Evolutionary conservation across 345 rosid genomes (phyloP), one percentile per base, ranked within the genome.

Genomic region (Brassica juncea): DNA sequence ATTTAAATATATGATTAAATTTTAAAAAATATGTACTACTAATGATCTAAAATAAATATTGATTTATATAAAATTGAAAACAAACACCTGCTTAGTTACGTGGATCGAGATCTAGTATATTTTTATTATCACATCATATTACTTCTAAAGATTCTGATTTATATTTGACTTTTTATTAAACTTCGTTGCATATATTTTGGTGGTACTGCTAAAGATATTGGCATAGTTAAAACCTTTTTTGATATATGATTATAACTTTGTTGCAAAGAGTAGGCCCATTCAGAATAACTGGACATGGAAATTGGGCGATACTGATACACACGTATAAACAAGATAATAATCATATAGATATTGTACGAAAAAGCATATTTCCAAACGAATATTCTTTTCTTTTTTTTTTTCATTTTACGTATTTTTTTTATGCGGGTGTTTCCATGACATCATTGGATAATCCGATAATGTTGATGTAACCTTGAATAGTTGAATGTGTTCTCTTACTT

Each of bases 381-480:
- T 79, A 79, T 79, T 68, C 78, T 23, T 15, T 19, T 19, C 21
- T 21, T 32, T 62, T 59, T 72, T n/a, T 52, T 6, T 52, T 66
- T 47, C 19, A 19, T 34, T 28, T 55, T 39, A 39, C 64, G 47
- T 67, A 9, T 66, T 58, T 66, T 30, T 47, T 8, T 64, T 37
- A 11, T 42, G 69, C 30, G 55, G 32, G 44, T 73, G 58, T n/a
- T 11, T 34, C 62, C 68, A 61, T 73, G 74, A 79, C 77, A 68
- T 73, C 73, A 60, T 27, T 79, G 78, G 82, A 79, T 73, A 42
- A 42, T 42, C 49, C 49, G 49, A 42, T 42, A 73, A 73, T 23
- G 82, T 79, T 73, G 82, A 73, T 79, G 82, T 73, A 68, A 73
- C 78, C 70, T 73, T 59, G 27, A 73, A 73, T 42, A 42, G 49